Evolutionary conservation across 225 moss, liverwort and hornwort genomes (phyloP).

Genomic region (Thuidium tamariscinum): DNA sequence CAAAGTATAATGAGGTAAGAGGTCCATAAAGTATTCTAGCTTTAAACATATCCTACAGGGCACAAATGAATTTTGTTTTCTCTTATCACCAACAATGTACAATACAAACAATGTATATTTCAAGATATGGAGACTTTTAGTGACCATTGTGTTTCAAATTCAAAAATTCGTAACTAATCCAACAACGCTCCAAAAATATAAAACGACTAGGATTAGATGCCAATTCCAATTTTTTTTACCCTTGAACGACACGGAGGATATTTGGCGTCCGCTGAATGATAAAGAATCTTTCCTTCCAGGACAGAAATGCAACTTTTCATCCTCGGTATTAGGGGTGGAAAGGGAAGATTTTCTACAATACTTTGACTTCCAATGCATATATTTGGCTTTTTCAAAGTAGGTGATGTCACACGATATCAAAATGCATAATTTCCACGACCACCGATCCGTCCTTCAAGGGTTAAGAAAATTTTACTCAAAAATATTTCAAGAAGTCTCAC

Average conservation of each 20-base stretch:
- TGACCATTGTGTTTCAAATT: background rate
- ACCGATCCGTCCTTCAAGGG: too few species aligned
- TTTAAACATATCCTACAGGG: fast-evolving
- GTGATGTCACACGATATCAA: too few species aligned
- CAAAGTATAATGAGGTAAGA: background rate
- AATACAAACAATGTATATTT: background rate
- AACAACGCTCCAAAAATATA: background rate
- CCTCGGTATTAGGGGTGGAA: too few species aligned
- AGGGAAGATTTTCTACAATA: too few species aligned
- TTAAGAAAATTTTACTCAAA: background rate
- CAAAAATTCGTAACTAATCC: background rate
- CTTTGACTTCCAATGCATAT: too few species aligned
- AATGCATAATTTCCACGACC: too few species aligned
- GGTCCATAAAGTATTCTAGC: fast-evolving
- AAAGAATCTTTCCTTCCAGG: too few species aligned
- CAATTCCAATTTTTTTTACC: background rate
- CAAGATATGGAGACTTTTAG: fast-evolving
- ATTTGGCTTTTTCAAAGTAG: too few species aligned
- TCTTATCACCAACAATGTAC: background rate
- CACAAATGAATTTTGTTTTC: background rate
- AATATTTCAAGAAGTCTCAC: background rate
- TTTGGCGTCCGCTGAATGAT: too few species aligned
- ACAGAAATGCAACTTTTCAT: too few species aligned
- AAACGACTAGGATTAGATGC: background rate
- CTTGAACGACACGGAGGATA: too few species aligned